Evolutionary conservation across 352 stramenopile genomes (phyloP).

Genomic region (Phytopythium helicoides): DNA sequence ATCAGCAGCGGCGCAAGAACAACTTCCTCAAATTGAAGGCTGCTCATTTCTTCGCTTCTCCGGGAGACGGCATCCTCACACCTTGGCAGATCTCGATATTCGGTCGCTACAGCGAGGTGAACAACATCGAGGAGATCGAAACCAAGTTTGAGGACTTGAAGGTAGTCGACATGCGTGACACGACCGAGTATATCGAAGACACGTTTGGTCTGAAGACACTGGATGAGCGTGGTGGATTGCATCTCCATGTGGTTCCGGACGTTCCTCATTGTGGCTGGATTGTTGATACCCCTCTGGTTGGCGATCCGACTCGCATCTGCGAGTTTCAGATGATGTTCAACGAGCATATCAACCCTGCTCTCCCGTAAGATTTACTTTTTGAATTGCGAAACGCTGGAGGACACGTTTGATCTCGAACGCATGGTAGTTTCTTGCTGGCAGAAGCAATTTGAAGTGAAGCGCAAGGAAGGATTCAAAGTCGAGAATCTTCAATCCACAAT

Average conservation of each 20-base stretch:
- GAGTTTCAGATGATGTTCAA: slow-evolving; percentile 39
- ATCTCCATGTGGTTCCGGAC: slow-evolving; percentile 6
- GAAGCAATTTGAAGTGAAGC: no score
- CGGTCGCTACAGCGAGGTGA: slow-evolving; percentile 36
- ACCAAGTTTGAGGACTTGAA: slow-evolving; percentile 11
- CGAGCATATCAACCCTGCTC: slow-evolving; percentile 29
- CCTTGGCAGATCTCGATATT: slow-evolving; percentile 42
- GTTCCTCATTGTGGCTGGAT: slow-evolving; percentile 12
- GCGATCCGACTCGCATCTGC: slow-evolving; percentile 14
- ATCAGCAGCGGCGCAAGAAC: slow-evolving; percentile 26
- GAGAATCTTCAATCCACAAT: no score
- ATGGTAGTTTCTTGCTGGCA: no score
- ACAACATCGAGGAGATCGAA: slow-evolving; percentile 16
- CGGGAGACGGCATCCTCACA: slow-evolving; percentile 29
- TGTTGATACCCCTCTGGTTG: slow-evolving; percentile 10
- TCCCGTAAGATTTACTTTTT: slow-evolving; percentile 6
- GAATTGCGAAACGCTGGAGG: no score
- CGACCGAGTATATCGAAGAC: slow-evolving; percentile 8
- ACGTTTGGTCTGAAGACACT: slow-evolving; percentile 17
- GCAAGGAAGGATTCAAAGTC: no score
- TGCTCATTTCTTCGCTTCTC: slow-evolving; percentile 41
- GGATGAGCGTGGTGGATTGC: slow-evolving; percentile 8
- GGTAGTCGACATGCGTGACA: slow-evolving; percentile 5
- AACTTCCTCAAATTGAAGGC: slow-evolving; percentile 37
- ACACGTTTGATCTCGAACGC: no score